phyloP scores from a whole-genome alignment of 306 rosid genomes.

The Ceratonia siliqua region DNA sequence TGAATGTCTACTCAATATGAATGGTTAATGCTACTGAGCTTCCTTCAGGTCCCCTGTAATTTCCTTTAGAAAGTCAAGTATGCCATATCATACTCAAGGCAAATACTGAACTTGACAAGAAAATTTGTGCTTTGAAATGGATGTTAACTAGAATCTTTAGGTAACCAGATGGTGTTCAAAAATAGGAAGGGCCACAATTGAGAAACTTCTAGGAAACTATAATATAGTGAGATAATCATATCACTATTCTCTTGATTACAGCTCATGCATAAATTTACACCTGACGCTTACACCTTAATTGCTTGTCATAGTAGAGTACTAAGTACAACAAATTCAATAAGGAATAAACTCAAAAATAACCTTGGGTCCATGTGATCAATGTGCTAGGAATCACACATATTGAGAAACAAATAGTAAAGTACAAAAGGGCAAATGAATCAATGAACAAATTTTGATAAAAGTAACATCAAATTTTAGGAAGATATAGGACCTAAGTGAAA shows the following conservation, averaged over 20 bases:
- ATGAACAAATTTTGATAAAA: too few species aligned
- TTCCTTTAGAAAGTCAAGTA: conserved; percentile 40
- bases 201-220: background rate
- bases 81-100: conserved; percentile 32
- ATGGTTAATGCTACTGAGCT: conserved; percentile 79
- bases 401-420: too few species aligned
- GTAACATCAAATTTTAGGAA: too few species aligned
- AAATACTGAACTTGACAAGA: conserved; percentile 5
- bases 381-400: too few species aligned
- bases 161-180: background rate
- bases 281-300: conserved; percentile 3
- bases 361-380: too few species aligned
- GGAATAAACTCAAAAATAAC: background rate
- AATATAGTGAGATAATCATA: background rate
- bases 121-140: conserved; percentile 23
- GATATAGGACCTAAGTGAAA: too few species aligned
- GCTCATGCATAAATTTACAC: background rate
- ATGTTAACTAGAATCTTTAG: conserved; percentile 15
- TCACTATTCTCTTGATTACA: background rate
- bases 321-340: background rate
- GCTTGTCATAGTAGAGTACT: background rate
- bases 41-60: conserved; percentile 88
- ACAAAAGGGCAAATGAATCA: too few species aligned
- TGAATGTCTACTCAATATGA: too few species aligned
- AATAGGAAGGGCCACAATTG: background rate